A percentile compares a stretch with the other conserved stretches of the same genome.
Conservation (phyloP, 371 early-diverging fungal genomes). For the Nosema muscidifuracis region DNA sequence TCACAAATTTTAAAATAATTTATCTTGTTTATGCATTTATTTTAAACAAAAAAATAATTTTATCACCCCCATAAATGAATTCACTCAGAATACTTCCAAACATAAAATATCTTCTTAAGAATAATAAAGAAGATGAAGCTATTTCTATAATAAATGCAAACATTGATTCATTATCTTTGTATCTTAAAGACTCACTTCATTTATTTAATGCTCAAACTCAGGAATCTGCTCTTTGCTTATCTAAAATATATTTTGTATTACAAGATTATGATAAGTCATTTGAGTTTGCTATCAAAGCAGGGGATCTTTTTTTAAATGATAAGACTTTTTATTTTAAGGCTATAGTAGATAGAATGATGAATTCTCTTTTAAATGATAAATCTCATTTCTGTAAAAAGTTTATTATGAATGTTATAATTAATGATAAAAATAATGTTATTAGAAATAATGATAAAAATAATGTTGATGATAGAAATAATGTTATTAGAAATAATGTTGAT, state of each 20-base stretch:
- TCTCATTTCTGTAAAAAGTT: slow-evolving; percentile 2
- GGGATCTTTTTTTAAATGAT: slow-evolving; percentile 20
- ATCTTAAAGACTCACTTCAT: slow-evolving; percentile 12
- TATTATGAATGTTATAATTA: slow-evolving; percentile 18
- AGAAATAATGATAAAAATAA: neutral
- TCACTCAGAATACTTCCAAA: slow-evolving; percentile 35
- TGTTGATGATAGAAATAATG: neutral
- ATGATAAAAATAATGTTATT: neutral
- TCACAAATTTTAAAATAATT: no score
- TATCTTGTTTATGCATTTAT: no score
- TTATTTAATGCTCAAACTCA: neutral
- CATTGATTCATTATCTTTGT: slow-evolving; percentile 19
- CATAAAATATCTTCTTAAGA: slow-evolving; percentile 19
- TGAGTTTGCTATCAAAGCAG: slow-evolving; percentile 27
- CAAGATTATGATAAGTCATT: slow-evolving; percentile 31
- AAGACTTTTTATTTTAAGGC: slow-evolving; percentile 24
- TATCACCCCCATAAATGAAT: slow-evolving; percentile 23
- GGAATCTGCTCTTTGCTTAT: slow-evolving; percentile 21
- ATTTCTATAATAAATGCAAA: slow-evolving; percentile 16
- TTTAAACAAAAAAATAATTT: no score
- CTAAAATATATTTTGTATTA: slow-evolving; percentile 32
- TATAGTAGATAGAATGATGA: slow-evolving; percentile 38
- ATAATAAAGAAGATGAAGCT: slow-evolving; percentile 22
- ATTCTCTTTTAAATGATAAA: neutral
- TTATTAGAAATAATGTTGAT: neutral